phyloP scores from a whole-genome alignment of 805 yeast species.

The Sugiyamaella marilandica region DNA sequence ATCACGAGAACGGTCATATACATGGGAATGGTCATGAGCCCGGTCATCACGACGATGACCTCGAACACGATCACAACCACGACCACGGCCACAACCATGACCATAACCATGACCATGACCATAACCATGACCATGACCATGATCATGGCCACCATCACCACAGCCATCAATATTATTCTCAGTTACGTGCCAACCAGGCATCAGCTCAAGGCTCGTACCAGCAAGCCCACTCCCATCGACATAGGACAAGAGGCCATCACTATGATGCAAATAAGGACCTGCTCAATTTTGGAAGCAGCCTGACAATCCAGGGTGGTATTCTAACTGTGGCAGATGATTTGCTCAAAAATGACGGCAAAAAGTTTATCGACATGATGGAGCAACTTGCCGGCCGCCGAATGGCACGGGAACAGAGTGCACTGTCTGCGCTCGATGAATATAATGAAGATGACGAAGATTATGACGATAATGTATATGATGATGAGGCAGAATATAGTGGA shows the following conservation, averaged over 20 bases:
- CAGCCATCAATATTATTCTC: constrained; percentile 12
- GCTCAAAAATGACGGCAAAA: constrained; percentile 69
- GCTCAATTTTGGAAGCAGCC: constrained; percentile 29
- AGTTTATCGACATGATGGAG: constrained; percentile 76
- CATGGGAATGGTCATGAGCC: neutral
- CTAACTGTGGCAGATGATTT: constrained; percentile 73
- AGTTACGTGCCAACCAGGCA: constrained; percentile 9
- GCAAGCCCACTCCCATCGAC: constrained; percentile 12
- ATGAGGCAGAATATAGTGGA: constrained; percentile 32
- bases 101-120: constrained; percentile 7
- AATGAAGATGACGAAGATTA: constrained; percentile 20
- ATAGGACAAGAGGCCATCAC: constrained; percentile 5
- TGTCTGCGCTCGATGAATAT: constrained; percentile 16
- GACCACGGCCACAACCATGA: constrained; percentile 11
- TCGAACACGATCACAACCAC: constrained; percentile 4
- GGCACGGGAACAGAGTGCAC: constrained; percentile 33
- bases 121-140: constrained; percentile 13
- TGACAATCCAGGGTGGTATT: constrained; percentile 40
- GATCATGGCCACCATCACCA: constrained; percentile 11
- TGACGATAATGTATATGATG: constrained; percentile 31
- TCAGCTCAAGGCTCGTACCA: constrained; percentile 4
- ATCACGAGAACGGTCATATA: neutral
- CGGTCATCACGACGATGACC: constrained; percentile 1
- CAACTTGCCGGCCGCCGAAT: constrained; percentile 54
- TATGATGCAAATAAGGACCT: constrained; percentile 12